Evolutionary conservation across 1,284 basidiomycete genomes (phyloP), one percentile per base, ranked within the genome.

Genomic region (Marasmius tenuissimus): DNA sequence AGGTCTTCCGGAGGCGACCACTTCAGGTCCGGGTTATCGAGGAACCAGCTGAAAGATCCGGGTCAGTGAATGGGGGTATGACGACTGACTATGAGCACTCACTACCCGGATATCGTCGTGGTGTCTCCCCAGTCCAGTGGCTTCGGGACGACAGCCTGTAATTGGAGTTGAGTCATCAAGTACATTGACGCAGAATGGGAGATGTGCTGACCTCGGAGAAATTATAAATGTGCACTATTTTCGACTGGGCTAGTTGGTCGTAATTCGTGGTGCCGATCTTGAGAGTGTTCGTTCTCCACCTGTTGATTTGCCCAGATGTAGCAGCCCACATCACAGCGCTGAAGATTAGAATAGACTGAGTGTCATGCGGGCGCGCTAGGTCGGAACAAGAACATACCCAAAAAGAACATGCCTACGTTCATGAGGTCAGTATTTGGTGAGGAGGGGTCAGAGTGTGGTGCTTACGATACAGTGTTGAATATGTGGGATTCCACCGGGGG

Each of bases 261-360:
- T 90, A 84, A 63, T 85, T 87, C 2, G 91, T 93, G 47, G 83
- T 75, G 2, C 71, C 73, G 11, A 93, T 71, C 6, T 76, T 72
- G 18, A 93, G 77, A 18, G 78, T 76, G 33, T 84, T 76, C 65
- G 81, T 82, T 33, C 91, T 78, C 91, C 91, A 93, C 49, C 81
- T 77, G 70, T 93, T 93, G 71, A 93, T 85, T 71, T 92, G 90
- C 1, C 83, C 78, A 4, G 88, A 83, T 0, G 84, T 88, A 2
- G 91, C 90, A 27, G 81, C 78, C 91, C 91, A 93, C 66, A 93
- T 85, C 52, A 93, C 86, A 68, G 89, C 89, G 68, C 92, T 91
- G 66, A 83, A 87, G 63, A 11, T 49, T 10, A 18, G 10, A 20
- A 27, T 27, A 27, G 27, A 27, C 27, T 27, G 27, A 27, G 27